phyloP scores from a whole-genome alignment of 1,139 yeast species.

The Blastobotrys petasosporus region DNA sequence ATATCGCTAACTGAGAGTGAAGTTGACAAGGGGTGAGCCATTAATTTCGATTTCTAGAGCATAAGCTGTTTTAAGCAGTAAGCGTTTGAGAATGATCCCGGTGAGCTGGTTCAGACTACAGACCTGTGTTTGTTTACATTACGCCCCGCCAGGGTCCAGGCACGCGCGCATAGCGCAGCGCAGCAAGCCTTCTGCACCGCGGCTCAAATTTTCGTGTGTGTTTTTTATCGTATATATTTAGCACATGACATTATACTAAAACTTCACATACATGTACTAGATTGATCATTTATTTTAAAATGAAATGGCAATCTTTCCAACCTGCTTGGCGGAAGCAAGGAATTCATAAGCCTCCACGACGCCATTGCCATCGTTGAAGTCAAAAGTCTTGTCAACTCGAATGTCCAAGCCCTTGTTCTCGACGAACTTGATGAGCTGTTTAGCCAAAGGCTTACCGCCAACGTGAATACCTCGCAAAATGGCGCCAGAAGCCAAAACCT shows the following conservation, averaged over 20 bases:
- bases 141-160: no score
- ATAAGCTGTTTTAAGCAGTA: no score
- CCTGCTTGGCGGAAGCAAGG: conserved; percentile 14
- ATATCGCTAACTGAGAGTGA: conserved; percentile 5
- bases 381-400: conserved; percentile 14
- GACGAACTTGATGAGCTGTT: conserved; percentile 16
- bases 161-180: no score
- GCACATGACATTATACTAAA: no score
- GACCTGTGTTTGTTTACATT: no score
- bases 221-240: no score
- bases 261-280: no score
- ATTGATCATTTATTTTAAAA: no score
- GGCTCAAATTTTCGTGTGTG: no score
- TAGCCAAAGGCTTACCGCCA: conserved; percentile 13
- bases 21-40: background rate
- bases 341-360: conserved; percentile 15
- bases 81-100: background rate
- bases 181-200: no score
- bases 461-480: conserved; percentile 17
- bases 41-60: no score
- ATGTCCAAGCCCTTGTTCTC: conserved; percentile 13
- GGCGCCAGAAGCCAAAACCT: conserved; percentile 10
- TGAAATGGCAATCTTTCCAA: conserved; percentile 16
- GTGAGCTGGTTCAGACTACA: background rate
- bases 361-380: conserved; percentile 11